These are phyloP conservation scores for Russula abietina DNA, from an alignment of 768 basidiomycete species.

Conservation along the genomic window DNA sequence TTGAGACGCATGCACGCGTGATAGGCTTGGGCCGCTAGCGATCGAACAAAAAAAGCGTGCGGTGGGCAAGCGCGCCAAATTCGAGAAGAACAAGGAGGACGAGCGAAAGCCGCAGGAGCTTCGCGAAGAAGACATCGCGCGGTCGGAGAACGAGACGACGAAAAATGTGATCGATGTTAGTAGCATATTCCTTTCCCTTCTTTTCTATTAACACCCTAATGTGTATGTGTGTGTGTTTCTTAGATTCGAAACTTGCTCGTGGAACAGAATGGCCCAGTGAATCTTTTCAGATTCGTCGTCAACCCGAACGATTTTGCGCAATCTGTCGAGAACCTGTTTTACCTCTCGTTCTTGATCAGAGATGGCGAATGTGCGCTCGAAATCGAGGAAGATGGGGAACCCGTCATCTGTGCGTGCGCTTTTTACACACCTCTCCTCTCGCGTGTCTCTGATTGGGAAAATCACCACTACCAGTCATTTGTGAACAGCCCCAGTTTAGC, in stretches of 20 bases:
- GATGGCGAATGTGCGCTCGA: conserved; percentile 78
- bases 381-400: conserved; percentile 59
- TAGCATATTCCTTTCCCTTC: conserved; percentile 5
- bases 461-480: conserved; percentile 40
- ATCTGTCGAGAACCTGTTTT: conserved; percentile 95
- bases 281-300: conserved; percentile 81
- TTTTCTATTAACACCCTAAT: too few relatives aligned
- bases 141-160: conserved; percentile 83
- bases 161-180: conserved; percentile 75
- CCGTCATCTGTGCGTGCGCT: conserved; percentile 60
- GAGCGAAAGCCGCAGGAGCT: conserved; percentile 73
- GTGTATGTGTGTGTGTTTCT: neutral
- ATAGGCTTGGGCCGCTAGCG: conserved; percentile 86
- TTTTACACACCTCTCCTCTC: neutral
- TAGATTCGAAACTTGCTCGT: conserved; percentile 61
- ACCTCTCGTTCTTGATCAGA: conserved; percentile 86
- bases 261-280: conserved; percentile 46
- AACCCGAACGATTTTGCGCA: conserved; percentile 91
- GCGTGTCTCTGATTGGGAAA: neutral
- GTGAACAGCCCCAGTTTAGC: conserved; percentile 56
- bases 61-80: conserved; percentile 51
- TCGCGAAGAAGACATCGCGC: conserved; percentile 72
- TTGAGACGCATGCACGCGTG: conserved; percentile 3
- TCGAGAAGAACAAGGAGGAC: conserved; percentile 67
- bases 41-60: conserved; percentile 78